Conservation (phyloP, 176 grass and related monocot species). For the Elaeis guineensis region DNA sequence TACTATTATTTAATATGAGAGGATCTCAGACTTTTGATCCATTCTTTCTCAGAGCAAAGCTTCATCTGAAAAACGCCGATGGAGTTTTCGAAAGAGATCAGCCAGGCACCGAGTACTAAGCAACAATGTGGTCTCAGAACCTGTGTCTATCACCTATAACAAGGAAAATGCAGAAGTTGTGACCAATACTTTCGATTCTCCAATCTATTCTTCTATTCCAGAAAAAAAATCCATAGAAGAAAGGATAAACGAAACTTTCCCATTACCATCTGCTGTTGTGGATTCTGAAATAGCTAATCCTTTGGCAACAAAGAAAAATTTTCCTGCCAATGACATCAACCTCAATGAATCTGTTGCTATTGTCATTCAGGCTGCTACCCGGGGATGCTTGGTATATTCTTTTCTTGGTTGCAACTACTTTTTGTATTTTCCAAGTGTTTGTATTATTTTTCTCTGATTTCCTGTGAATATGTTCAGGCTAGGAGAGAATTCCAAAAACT, state of each 20-base stretch:
- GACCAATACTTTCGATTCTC: conserved; percentile 41
- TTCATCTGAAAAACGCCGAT: conserved; percentile 84
- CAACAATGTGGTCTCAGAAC: conserved; percentile 66
- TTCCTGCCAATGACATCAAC: conserved; percentile 24
- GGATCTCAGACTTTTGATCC: too few species aligned
- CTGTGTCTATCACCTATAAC: conserved; percentile 57
- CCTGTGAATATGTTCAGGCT: conserved; percentile 33
- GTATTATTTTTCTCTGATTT: conserved; percentile 15
- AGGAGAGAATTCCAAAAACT: conserved; percentile 44
- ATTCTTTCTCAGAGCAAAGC: conserved; percentile 49
- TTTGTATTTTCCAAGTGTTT: not conserved
- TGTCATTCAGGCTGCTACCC: conserved; percentile 60
- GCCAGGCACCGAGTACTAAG: conserved; percentile 82
- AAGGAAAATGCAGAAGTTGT: conserved; percentile 67
- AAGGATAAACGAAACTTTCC: conserved; percentile 20
- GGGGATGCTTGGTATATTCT: conserved; percentile 52
- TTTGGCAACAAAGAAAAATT: conserved; percentile 20
- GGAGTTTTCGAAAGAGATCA: conserved; percentile 96
- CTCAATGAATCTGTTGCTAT: conserved; percentile 33
- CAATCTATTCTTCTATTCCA: conserved; percentile 55
- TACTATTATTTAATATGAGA: conserved; percentile 1
- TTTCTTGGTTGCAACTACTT: conserved; percentile 18
- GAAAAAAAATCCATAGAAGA: conserved; percentile 41
- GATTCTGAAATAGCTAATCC: conserved; percentile 32
- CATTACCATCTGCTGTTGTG: conserved; percentile 17